Conservation (phyloP, 2,329 filamentous ascomycete species). For the Monosporascus sp. region DNA sequence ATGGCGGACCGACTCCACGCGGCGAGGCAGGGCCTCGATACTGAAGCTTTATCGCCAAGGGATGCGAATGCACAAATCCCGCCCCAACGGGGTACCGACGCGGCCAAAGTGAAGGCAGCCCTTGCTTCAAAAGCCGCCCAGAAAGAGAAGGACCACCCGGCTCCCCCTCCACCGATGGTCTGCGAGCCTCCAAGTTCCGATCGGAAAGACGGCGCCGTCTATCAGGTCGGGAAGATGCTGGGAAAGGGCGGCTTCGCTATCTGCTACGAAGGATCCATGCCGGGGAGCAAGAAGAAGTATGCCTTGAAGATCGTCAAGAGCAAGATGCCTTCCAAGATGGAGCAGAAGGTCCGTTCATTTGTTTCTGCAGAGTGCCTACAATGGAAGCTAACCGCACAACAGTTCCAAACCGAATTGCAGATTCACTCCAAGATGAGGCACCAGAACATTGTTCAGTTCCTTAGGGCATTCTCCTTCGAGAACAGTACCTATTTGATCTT, state of each 20-base stretch:
- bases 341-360: constrained; percentile 62
- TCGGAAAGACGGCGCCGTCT: constrained; percentile 64
- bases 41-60: constrained; percentile 60
- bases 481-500: constrained; percentile 89
- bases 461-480: constrained; percentile 86
- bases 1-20: constrained; percentile 46
- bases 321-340: constrained; percentile 76
- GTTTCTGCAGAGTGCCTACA: constrained; percentile 2
- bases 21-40: constrained; percentile 46
- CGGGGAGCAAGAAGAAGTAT: constrained; percentile 61
- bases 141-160: constrained; percentile 62
- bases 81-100: constrained; percentile 29
- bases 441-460: constrained; percentile 91
- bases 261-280: constrained; percentile 67
- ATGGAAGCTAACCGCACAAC: not conserved
- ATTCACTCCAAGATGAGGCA: constrained; percentile 98
- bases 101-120: constrained; percentile 48
- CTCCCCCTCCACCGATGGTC: constrained; percentile 56
- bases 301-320: constrained; percentile 81
- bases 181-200: constrained; percentile 62
- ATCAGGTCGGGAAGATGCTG: constrained; percentile 68
- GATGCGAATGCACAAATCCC: constrained; percentile 56
- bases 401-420: constrained; percentile 81
- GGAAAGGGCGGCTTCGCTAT: constrained; percentile 81
- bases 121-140: constrained; percentile 24